phyloP scores from a whole-genome alignment of 768 basidiomycete genomes.

The Suillus subluteus region DNA sequence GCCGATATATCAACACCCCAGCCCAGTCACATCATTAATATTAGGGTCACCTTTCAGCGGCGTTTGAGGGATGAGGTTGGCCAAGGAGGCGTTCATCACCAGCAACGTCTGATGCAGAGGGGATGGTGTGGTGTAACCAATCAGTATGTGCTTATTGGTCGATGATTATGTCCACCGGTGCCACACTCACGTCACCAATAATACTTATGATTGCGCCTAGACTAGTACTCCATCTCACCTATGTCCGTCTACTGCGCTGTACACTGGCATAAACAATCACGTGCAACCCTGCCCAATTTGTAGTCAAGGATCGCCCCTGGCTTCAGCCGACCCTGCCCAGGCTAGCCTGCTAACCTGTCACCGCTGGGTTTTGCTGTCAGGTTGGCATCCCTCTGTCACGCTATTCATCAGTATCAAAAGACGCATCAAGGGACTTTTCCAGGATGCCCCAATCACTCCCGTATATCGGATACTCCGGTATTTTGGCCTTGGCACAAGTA shows the following conservation, averaged over 20 bases:
- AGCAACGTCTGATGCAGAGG: no score
- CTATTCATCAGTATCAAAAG: background rate
- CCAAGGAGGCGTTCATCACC: no score
- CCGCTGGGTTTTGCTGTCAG: background rate
- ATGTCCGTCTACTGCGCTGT: background rate
- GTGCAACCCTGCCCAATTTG: background rate
- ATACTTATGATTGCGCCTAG: background rate
- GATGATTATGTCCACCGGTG: background rate
- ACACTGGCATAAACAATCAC: background rate
- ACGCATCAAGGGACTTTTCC: background rate
- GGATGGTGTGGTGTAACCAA: no score
- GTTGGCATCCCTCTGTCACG: background rate
- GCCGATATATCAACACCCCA: no score
- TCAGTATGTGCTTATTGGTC: no score
- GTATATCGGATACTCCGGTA: background rate
- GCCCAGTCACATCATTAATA: no score
- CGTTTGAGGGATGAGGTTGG: no score
- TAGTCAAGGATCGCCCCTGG: background rate
- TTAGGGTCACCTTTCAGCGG: background rate
- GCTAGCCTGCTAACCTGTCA: background rate
- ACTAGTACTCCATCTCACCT: background rate
- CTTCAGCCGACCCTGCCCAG: background rate
- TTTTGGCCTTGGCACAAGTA: background rate
- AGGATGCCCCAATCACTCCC: background rate
- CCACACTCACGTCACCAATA: background rate